Evolutionary conservation across 1,284 basidiomycete genomes (phyloP).

Genomic region (Pyrrhoderma lamaoense): DNA sequence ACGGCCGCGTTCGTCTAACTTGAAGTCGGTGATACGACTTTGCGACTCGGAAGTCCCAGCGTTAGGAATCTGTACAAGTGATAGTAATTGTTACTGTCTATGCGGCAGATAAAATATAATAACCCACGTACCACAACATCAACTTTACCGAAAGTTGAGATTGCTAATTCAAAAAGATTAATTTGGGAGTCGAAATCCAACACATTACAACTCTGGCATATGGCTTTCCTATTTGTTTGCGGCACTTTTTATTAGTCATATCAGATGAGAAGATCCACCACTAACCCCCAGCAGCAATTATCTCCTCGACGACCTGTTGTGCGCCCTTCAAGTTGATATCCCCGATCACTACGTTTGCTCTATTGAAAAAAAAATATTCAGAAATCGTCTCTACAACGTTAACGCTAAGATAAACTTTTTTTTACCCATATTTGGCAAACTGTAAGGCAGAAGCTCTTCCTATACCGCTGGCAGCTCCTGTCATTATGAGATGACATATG

Average conservation of each 20-base stretch:
- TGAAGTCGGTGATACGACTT: constrained; percentile 27
- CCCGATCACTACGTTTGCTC: constrained; percentile 51
- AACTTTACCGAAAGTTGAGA: constrained; percentile 38
- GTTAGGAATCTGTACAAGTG: constrained; percentile 38
- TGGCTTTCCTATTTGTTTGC: constrained; percentile 33
- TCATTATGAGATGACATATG: background rate
- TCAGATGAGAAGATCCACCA: background rate
- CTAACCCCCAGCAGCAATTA: constrained; percentile 39
- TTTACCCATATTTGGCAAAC: background rate
- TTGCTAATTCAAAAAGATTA: constrained; percentile 43
- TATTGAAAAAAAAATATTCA: constrained; percentile 21
- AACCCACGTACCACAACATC: constrained; percentile 41
- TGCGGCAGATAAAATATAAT: background rate
- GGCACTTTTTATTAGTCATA: background rate
- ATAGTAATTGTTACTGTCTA: background rate
- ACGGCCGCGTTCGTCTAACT: constrained; percentile 31
- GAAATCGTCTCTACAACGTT: background rate
- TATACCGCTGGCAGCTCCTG: constrained; percentile 7
- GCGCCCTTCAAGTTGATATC: constrained; percentile 39
- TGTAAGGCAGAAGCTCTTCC: background rate
- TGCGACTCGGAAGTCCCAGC: constrained; percentile 45
- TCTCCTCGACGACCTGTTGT: constrained; percentile 34
- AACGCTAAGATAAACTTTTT: background rate
- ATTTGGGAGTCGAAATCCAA: constrained; percentile 48
- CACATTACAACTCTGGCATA: constrained; percentile 42